Percentiles rank a stretch among this genome's conserved stretches.
Evolutionary conservation across 805 yeast genomes (phyloP).

Genomic region (Peterozyma toletana): DNA sequence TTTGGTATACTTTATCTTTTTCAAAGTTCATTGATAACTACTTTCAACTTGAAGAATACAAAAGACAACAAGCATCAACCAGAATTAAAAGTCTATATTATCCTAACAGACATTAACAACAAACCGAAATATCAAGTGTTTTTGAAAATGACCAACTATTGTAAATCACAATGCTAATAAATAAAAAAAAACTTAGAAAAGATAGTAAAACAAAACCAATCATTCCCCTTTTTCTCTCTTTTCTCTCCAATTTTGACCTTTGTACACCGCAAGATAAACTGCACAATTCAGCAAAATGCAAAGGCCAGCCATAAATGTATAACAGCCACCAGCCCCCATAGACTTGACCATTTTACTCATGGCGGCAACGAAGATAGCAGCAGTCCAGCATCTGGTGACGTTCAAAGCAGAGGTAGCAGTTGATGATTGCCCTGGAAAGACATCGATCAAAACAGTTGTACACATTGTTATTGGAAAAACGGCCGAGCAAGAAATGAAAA

Average conservation of each 20-base stretch:
- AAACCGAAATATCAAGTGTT: too few species aligned
- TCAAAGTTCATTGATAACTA: too few species aligned
- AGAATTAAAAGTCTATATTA: too few species aligned
- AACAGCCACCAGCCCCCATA: slow-evolving; percentile 65
- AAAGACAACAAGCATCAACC: too few species aligned
- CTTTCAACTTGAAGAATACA: too few species aligned
- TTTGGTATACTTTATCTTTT: too few species aligned
- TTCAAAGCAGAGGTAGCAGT: slow-evolving; percentile 64
- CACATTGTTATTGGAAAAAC: slow-evolving; percentile 44
- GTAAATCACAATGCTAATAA: too few species aligned
- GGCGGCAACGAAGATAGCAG: slow-evolving; percentile 58
- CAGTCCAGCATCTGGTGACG: slow-evolving; percentile 52
- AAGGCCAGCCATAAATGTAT: slow-evolving; percentile 49
- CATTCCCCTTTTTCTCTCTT: background rate
- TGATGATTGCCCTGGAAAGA: slow-evolving; percentile 57
- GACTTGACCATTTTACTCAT: slow-evolving; percentile 42
- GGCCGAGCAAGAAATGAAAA: slow-evolving; percentile 44
- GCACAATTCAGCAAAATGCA: slow-evolving; percentile 17
- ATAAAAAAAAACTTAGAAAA: too few species aligned
- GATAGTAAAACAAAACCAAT: too few species aligned
- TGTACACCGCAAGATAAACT: slow-evolving; percentile 4
- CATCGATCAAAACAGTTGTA: slow-evolving; percentile 59
- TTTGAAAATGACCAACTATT: too few species aligned
- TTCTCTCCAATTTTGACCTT: slow-evolving; percentile 6
- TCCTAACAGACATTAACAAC: too few species aligned